Evolutionary conservation across 306 rosid genomes (phyloP).

Genomic region (Hippophae rhamnoides): DNA sequence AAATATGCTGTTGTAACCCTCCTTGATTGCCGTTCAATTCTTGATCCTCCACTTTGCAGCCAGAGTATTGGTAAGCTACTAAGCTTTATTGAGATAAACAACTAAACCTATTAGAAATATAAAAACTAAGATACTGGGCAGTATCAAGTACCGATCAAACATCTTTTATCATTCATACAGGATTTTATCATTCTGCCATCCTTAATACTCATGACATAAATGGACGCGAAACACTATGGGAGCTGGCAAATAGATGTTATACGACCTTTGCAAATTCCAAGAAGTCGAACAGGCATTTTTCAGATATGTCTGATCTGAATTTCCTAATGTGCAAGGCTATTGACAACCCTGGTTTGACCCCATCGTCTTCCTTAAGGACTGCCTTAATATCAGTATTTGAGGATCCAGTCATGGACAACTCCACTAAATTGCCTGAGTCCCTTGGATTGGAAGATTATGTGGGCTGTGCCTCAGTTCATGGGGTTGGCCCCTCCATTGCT

Average conservation of each 20-base stretch:
- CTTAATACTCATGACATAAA: slow-evolving; percentile 66
- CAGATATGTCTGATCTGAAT: slow-evolving; percentile 92
- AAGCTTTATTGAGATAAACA: slow-evolving; percentile 4
- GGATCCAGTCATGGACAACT: slow-evolving; percentile 44
- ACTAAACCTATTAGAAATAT: too few species aligned
- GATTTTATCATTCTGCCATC: slow-evolving; percentile 90
- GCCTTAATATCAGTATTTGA: slow-evolving; percentile 76
- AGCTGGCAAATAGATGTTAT: slow-evolving; percentile 61
- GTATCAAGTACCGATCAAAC: too few species aligned
- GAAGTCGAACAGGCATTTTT: slow-evolving; percentile 71
- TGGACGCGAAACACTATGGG: slow-evolving; percentile 58
- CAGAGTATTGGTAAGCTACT: slow-evolving; percentile 69
- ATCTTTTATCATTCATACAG: slow-evolving; percentile 21
- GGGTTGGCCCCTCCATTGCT: slow-evolving; percentile 85
- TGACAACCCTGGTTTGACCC: slow-evolving; percentile 75
- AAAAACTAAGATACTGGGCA: too few species aligned
- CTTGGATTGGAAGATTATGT: slow-evolving; percentile 66
- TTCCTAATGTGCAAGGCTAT: slow-evolving; percentile 87
- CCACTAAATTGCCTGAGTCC: slow-evolving; percentile 23
- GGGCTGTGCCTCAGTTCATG: slow-evolving; percentile 74
- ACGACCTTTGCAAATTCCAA: slow-evolving; percentile 41
- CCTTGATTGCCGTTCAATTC: slow-evolving; percentile 67
- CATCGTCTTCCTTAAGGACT: slow-evolving; percentile 63
- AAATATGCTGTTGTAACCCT: slow-evolving; percentile 82
- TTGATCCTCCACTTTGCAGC: slow-evolving; percentile 57